phyloP scores from a whole-genome alignment of 306 rosid species.

The Ormosia emarginata region DNA sequence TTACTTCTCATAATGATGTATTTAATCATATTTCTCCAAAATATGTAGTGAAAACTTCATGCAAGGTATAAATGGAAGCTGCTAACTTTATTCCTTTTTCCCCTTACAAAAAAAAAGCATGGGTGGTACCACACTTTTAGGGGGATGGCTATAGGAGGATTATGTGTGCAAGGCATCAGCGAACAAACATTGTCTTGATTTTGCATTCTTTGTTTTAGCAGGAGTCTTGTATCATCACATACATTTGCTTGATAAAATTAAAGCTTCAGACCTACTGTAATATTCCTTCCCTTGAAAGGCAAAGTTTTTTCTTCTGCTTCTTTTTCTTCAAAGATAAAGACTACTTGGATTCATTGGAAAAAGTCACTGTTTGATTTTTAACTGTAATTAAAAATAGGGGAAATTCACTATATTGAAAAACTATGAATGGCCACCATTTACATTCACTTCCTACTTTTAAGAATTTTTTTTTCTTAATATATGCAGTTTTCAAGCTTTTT shows the following conservation, averaged over 20 bases:
- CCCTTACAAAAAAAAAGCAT: not conserved
- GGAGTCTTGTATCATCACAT: not conserved
- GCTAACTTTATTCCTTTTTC: not conserved
- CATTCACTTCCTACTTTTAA: not conserved
- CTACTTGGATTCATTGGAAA: not conserved
- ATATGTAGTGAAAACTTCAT: not conserved
- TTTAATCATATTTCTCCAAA: not conserved
- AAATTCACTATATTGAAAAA: not conserved
- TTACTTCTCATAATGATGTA: not conserved
- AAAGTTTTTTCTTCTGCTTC: not conserved
- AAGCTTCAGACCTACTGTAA: not conserved
- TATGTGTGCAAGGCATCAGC: not conserved
- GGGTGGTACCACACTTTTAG: not conserved
- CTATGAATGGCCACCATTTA: not conserved
- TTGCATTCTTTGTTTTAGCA: not conserved
- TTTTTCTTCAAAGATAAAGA: not conserved
- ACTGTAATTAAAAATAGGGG: not conserved
- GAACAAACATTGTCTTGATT: not conserved
- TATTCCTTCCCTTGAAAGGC: not conserved
- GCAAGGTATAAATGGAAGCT: not conserved
- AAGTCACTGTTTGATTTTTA: not conserved
- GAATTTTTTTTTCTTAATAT: not conserved
- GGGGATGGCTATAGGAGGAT: not conserved
- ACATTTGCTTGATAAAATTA: not conserved
- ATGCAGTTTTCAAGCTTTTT: not conserved